phyloP scores from a whole-genome alignment of 768 basidiomycete genomes.

The Cystoderma amianthinum region DNA sequence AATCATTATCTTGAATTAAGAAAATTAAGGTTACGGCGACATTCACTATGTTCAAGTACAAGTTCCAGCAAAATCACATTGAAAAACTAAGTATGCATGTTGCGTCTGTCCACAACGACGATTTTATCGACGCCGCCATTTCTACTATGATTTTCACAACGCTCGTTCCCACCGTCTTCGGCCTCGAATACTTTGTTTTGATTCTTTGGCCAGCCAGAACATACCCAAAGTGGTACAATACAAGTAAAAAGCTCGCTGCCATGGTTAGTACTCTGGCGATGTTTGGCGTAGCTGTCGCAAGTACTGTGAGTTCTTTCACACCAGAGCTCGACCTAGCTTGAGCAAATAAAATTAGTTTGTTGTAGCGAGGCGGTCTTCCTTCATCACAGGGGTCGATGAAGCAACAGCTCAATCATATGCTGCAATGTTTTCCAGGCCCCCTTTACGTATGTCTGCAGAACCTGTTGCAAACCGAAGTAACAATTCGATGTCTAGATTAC shows the following conservation, averaged over 20 bases:
- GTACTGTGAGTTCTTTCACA: slow-evolving; percentile 17
- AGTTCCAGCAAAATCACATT: slow-evolving; percentile 19
- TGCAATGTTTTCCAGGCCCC: not conserved
- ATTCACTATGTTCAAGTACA: slow-evolving; percentile 27
- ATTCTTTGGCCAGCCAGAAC: slow-evolving; percentile 22
- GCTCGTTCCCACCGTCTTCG: slow-evolving; percentile 26
- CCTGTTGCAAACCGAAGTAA: too few species aligned
- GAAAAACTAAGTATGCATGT: slow-evolving; percentile 9
- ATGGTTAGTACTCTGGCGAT: slow-evolving; percentile 18
- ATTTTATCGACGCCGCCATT: slow-evolving; percentile 19
- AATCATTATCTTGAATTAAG: slow-evolving; percentile 3
- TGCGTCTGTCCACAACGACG: slow-evolving; percentile 21
- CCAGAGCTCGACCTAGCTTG: not conserved
- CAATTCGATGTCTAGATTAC: not conserved
- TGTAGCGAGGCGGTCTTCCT: not conserved
- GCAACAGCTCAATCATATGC: not conserved
- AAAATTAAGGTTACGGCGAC: slow-evolving; percentile 23
- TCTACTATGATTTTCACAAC: slow-evolving; percentile 26
- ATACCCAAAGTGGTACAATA: slow-evolving; percentile 25
- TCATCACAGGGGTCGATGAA: not conserved
- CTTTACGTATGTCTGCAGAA: not conserved
- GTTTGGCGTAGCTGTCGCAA: slow-evolving; percentile 17
- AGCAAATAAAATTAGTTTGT: not conserved
- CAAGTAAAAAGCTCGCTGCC: slow-evolving; percentile 13
- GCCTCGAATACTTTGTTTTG: slow-evolving; percentile 29